A percentile compares a stretch with the other conserved stretches of the same genome.
These are phyloP conservation scores for Purpureocillium takamizusanense DNA, from an alignment of 2,329 filamentous ascomycete genomes.

Conservation along the genomic window DNA sequence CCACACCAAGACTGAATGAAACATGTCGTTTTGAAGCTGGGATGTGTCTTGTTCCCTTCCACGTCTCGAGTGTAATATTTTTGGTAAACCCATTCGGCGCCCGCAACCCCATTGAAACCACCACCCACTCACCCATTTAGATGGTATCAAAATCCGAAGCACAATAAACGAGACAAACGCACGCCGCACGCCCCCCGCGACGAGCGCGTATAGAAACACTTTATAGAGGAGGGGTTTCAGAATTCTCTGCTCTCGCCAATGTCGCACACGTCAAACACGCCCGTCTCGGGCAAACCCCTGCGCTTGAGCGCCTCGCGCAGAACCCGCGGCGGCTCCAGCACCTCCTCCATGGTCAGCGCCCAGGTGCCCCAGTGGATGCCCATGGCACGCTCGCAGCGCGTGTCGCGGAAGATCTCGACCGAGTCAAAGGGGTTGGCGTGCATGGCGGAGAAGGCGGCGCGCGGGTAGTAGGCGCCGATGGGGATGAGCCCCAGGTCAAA, in stretches of 20 bases:
- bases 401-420: constrained; percentile 84
- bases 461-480: constrained; percentile 79
- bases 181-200: too few relatives aligned
- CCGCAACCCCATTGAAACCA: too few relatives aligned
- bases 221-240: constrained; percentile 25
- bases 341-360: constrained; percentile 77
- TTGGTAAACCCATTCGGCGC: too few relatives aligned
- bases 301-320: constrained; percentile 62
- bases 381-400: constrained; percentile 66
- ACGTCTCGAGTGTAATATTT: too few relatives aligned
- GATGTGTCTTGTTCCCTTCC: too few relatives aligned
- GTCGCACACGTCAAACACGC: constrained; percentile 72
- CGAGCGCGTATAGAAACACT: too few relatives aligned
- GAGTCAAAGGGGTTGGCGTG: constrained; percentile 82
- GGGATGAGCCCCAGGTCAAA: constrained; percentile 90
- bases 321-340: constrained; percentile 69
- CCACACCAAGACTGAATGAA: too few relatives aligned
- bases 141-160: too few relatives aligned
- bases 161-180: too few relatives aligned
- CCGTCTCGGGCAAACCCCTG: constrained; percentile 58
- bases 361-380: constrained; percentile 93
- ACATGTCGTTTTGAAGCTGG: too few relatives aligned
- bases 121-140: too few relatives aligned
- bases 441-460: constrained; percentile 65
- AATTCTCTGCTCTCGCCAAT: constrained; percentile 80